Conservation (phyloP, 116 monocot species). For the Posidonia oceanica region DNA sequence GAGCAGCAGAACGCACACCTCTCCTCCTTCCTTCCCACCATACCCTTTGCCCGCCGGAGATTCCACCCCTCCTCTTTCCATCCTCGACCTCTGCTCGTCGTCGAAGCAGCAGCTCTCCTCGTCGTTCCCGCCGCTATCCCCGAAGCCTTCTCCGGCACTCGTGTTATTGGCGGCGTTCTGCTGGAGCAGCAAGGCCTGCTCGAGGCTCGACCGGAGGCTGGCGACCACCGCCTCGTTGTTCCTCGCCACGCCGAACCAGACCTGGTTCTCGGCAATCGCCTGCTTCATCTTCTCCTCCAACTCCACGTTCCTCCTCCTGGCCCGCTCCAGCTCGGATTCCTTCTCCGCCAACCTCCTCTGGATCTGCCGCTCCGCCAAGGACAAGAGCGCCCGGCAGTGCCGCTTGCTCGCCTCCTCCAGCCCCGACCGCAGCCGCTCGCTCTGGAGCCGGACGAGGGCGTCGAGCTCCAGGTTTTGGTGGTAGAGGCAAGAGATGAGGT, state of each 20-base stretch:
- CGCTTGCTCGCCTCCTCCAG: constrained; percentile 33
- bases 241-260: constrained; percentile 49
- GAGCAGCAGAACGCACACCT: constrained; percentile 35
- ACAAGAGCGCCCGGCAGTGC: constrained; percentile 24
- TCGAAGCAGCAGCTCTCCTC: constrained; percentile 29
- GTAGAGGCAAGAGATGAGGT: constrained; percentile 21
- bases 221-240: constrained; percentile 47
- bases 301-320: constrained; percentile 24
- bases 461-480: constrained; percentile 38
- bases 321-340: constrained; percentile 39
- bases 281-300: constrained; percentile 46
- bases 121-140: constrained; percentile 17
- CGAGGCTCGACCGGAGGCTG: constrained; percentile 32
- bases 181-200: constrained; percentile 21
- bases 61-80: too few species aligned
- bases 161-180: too few species aligned
- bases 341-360: constrained; percentile 25
- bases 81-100: background rate
- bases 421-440: constrained; percentile 28
- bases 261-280: constrained; percentile 36
- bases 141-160: constrained; percentile 10
- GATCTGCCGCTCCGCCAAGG: constrained; percentile 13
- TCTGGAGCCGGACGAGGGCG: constrained; percentile 42
- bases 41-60: background rate
- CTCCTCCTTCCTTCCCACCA: constrained; percentile 20